Evolutionary conservation across 2,329 filamentous ascomycete genomes (phyloP), one percentile per base, ranked within the genome.

Genomic region (Pseudogymnoascus sp.): DNA sequence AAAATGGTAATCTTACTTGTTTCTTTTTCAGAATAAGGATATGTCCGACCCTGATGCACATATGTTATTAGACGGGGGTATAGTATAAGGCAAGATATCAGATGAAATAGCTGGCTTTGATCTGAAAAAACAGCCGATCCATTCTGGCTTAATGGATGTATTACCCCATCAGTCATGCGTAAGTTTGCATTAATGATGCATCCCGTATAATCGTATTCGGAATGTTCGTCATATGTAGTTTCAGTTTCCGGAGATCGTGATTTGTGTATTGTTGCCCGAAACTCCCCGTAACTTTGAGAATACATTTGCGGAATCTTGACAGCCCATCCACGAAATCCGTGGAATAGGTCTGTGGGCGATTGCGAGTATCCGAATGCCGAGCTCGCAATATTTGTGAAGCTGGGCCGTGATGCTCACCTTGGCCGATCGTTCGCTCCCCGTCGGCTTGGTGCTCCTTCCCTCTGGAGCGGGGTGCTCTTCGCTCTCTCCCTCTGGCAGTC

Each of bases 131-230:
- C 45, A n/a, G n/a, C 27, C 27, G 13, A 31, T 52, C 45, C 45
- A 31, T 52, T 52, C 27, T 31, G 45, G 45, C 45, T 31, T n/a
- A 52, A 52, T 52, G 25, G 45, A 52, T 29, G 27, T 15, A 9
- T 52, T 15, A 15, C 45, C 25, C 25, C 45, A 31, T 31, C 45
- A 15, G 13, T 52, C 45, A 52, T 52, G 45, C 45, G 45, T 31
- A 52, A 52, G 10, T 52, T 31, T 52, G 45, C 45, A 52, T 52
- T 52, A 52, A 52, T 52, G 45, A 52, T 52, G 13, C 45, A 9
- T 52, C 45, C 27, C 45, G 45, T 31, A 31, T 52, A 31, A 52
- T 31, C 25, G 45, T 52, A 52, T 52, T 27, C 13, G 45, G 45
- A 52, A 52, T 13, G 18, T 52, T 52, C 45, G 45, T 15, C 25